These are phyloP conservation scores for Plenodomus tracheiphilus DNA, from an alignment of 2,329 filamentous ascomycete genomes.

Conservation along the genomic window DNA sequence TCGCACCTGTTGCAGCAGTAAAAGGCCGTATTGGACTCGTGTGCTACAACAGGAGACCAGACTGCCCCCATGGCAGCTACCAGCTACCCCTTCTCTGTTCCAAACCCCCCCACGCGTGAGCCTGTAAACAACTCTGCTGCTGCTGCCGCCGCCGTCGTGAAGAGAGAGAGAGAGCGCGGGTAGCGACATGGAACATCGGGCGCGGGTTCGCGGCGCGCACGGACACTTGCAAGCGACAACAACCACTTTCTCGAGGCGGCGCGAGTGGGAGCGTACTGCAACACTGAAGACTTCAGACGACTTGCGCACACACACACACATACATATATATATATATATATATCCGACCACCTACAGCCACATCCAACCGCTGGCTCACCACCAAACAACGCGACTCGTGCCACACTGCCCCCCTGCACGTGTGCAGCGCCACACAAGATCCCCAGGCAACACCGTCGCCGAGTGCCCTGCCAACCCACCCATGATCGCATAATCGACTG, in stretches of 20 bases:
- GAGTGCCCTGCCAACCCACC: neutral
- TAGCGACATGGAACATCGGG: too few relatives aligned
- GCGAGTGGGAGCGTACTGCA: neutral
- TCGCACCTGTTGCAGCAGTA: too few relatives aligned
- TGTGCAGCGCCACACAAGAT: neutral
- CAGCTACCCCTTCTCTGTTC: too few relatives aligned
- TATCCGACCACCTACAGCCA: neutral
- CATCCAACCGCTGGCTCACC: neutral
- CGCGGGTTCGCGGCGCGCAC: neutral
- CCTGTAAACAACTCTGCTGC: too few relatives aligned
- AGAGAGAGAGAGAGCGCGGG: too few relatives aligned
- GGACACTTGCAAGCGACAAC: neutral
- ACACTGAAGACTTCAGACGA: neutral
- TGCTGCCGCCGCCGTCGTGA: too few relatives aligned
- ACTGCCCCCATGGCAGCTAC: too few relatives aligned
- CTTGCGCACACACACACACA: neutral
- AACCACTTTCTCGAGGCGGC: neutral
- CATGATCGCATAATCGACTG: neutral
- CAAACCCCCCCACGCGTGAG: too few relatives aligned
- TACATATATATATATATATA: too few relatives aligned
- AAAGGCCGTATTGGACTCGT: too few relatives aligned
- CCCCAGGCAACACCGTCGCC: conserved; percentile 18
- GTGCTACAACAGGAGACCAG: too few relatives aligned
- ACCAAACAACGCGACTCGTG: neutral
- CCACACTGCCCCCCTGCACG: too few relatives aligned